Percentiles rank a stretch among this genome's conserved stretches.
These are phyloP conservation scores for sorghum (Sorghum bicolor) DNA, from an alignment of 176 grass and related monocot species.

Conservation along the genomic window DNA sequence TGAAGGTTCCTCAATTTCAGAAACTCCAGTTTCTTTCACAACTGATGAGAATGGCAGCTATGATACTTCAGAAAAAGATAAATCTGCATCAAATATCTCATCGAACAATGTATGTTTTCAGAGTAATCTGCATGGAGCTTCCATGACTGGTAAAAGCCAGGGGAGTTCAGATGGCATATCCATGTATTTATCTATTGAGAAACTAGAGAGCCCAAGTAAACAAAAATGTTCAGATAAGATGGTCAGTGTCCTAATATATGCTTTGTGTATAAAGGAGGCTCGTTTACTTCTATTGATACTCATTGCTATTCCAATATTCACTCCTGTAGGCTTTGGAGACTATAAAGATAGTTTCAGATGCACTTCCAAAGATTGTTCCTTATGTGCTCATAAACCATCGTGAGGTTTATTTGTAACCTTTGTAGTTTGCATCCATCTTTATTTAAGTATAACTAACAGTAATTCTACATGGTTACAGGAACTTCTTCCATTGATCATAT, in stretches of 20 bases:
- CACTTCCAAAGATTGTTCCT: conserved; percentile 96
- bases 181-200: conserved; percentile 41
- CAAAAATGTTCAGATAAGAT: conserved; percentile 72
- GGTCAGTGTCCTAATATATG: conserved; percentile 43
- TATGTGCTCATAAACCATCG: conserved; percentile 99
- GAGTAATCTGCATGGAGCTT: conserved; percentile 40
- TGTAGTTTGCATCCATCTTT: conserved; percentile 34
- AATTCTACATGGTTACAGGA: conserved; percentile 54
- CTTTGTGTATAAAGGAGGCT: conserved; percentile 11
- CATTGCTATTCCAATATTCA: conserved; percentile 18
- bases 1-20: conserved; percentile 22
- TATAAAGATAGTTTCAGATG: conserved; percentile 95
- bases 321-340: conserved; percentile 80
- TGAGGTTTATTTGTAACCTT: conserved; percentile 73
- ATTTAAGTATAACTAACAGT: conserved; percentile 36
- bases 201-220: conserved; percentile 62
- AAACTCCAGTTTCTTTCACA: conserved; percentile 40
- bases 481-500: conserved; percentile 98
- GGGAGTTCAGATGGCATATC: conserved; percentile 37
- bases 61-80: conserved; percentile 38
- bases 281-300: background rate
- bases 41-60: conserved; percentile 30
- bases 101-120: conserved; percentile 14
- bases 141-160: conserved; percentile 46
- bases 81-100: conserved; percentile 14